Evolutionary conservation across 768 basidiomycete genomes (phyloP), one percentile per base, ranked within the genome.

Genomic region (Coprinopsis strossmayeri): DNA sequence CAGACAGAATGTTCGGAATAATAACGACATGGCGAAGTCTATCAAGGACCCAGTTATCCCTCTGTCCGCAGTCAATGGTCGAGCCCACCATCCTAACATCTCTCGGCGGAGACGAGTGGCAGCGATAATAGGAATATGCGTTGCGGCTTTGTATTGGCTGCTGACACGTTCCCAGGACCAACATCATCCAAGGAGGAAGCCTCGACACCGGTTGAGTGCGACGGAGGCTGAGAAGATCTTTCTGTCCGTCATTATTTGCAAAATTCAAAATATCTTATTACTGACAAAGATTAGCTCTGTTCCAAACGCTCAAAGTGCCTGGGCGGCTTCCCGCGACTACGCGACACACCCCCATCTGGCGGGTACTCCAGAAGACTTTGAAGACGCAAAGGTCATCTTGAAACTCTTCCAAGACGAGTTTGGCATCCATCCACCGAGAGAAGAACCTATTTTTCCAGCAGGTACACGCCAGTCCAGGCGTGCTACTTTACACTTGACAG

Each of bases 331-430:
- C 18, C 72, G 74, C 17, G 61, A 64, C 20, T 84, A 79, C 59
- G 81, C 84, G 1, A 76, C 77, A 2, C 80, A 82, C 53, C 84
- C 87, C 21, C 88, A 89, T 63, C 66, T 86, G 41, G 87, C 86
- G 2, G 85, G 86, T 7, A 80, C 82, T 18, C 51, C 64, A 2
- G 76, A 76, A 52, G 83, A 87, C 59, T 67, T 77, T 21, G 61
- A 72, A 27, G 78, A 85, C 57, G 88, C 89, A 4, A 77, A 81
- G 55, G 66, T 72, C 24, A 74, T 91, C 50, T 75, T 91, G 48
- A 61, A 75, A 20, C 67, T 86, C 52, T 82, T 91, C 64, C 85
- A 85, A 58, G 65, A 67, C 13, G 76, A 86, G 56, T 71, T 93
- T 41, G 72, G 72, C 27, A 78, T 84, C 13, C 45, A 60, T 9